These are phyloP conservation scores for Opeltia flavorubescens DNA, from an alignment of 495 filamentous ascomycete genomes.

Conservation along the genomic window DNA sequence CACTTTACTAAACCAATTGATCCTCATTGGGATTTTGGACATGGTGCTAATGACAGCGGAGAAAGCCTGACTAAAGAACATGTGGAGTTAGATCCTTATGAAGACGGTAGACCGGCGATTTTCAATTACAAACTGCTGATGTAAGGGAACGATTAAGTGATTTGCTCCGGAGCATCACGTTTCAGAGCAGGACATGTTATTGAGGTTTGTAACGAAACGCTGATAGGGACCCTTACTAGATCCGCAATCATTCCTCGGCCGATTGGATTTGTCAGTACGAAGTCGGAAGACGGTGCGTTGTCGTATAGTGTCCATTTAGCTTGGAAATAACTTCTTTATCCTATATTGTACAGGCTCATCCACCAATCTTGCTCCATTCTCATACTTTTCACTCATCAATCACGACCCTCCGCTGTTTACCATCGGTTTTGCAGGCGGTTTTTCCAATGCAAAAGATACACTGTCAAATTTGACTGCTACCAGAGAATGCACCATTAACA, in stretches of 20 bases:
- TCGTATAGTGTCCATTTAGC: neutral
- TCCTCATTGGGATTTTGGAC: slow-evolving; percentile 66
- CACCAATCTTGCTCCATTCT: slow-evolving; percentile 76
- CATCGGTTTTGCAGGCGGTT: slow-evolving; percentile 52
- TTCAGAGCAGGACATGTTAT: too few relatives aligned
- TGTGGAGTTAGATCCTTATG: slow-evolving; percentile 71
- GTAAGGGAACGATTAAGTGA: too few relatives aligned
- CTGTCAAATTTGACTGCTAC: slow-evolving; percentile 56
- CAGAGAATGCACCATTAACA: slow-evolving; percentile 71
- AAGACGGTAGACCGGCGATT: slow-evolving; percentile 45
- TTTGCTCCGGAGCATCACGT: too few relatives aligned
- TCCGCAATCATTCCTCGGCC: slow-evolving; percentile 75
- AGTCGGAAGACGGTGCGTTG: slow-evolving; percentile 37
- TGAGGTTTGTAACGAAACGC: too few relatives aligned
- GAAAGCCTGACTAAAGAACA: slow-evolving; percentile 44
- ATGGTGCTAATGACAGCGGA: slow-evolving; percentile 53
- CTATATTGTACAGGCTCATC: slow-evolving; percentile 34
- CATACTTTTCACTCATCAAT: slow-evolving; percentile 68
- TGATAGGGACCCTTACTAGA: too few relatives aligned
- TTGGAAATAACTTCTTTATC: slow-evolving; percentile 24
- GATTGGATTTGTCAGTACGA: slow-evolving; percentile 49
- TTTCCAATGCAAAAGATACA: slow-evolving; percentile 57
- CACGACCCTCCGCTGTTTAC: slow-evolving; percentile 85
- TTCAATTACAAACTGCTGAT: slow-evolving; percentile 93
- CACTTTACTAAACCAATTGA: slow-evolving; percentile 55